Evolutionary conservation across 1,284 basidiomycete genomes (phyloP).

Genomic region (Lignosus rhinocerotis): DNA sequence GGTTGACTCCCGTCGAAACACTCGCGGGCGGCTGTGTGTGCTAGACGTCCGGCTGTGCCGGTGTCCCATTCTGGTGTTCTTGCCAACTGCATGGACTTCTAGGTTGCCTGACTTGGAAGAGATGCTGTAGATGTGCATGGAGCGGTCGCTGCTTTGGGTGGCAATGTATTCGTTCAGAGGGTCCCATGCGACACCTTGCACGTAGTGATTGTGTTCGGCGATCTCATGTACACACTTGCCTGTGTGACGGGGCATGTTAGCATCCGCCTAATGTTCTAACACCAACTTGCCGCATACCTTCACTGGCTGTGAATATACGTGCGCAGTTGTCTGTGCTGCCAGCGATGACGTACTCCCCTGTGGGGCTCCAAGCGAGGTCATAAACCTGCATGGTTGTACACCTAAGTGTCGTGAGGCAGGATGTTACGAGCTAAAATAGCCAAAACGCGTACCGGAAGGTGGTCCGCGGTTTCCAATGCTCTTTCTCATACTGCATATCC

Average conservation of each 20-base stretch:
- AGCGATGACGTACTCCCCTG: slow-evolving; percentile 90
- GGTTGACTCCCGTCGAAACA: slow-evolving; percentile 70
- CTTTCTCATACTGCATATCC: slow-evolving; percentile 88
- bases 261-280: not conserved
- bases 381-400: slow-evolving; percentile 94
- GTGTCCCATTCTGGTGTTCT: slow-evolving; percentile 73
- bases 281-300: slow-evolving; percentile 51
- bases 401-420: slow-evolving; percentile 36
- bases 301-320: slow-evolving; percentile 75
- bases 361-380: slow-evolving; percentile 96
- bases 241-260: slow-evolving; percentile 30
- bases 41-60: slow-evolving; percentile 69
- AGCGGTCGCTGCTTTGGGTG: slow-evolving; percentile 90
- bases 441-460: slow-evolving; percentile 69
- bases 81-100: slow-evolving; percentile 84
- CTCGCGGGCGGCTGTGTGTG: slow-evolving; percentile 53
- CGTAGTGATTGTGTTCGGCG: slow-evolving; percentile 90
- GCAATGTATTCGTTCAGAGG: slow-evolving; percentile 94
- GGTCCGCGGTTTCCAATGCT: slow-evolving; percentile 92
- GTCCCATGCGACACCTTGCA: slow-evolving; percentile 97
- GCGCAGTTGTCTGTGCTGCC: slow-evolving; percentile 97
- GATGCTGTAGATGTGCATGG: slow-evolving; percentile 88
- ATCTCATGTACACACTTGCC: slow-evolving; percentile 83
- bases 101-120: slow-evolving; percentile 75
- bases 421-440: not conserved